These are phyloP conservation scores for Diaporthe caulivora DNA, from an alignment of 2,329 filamentous ascomycete genomes.

Conservation along the genomic window DNA sequence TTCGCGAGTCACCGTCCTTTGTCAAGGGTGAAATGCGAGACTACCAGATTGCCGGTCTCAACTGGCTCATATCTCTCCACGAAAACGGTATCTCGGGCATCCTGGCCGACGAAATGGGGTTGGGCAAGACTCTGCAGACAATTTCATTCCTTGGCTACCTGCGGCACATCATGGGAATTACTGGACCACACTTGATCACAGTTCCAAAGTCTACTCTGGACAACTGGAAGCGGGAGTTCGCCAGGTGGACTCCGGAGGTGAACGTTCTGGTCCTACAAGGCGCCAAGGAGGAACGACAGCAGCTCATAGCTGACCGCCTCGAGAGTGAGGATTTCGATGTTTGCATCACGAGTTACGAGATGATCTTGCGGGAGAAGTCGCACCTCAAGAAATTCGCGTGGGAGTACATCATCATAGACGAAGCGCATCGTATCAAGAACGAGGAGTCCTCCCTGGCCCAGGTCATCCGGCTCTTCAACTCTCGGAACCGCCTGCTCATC, in stretches of 20 bases:
- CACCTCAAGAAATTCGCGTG: slow-evolving; percentile 98
- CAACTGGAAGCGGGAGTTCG: slow-evolving; percentile 98
- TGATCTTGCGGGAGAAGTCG: slow-evolving; percentile 95
- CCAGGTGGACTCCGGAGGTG: slow-evolving; percentile 93
- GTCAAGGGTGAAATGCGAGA: slow-evolving; percentile 93
- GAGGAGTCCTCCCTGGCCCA: slow-evolving; percentile 97
- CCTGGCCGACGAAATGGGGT: slow-evolving; percentile 97
- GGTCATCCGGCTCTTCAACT: slow-evolving; percentile 96
- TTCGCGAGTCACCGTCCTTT: slow-evolving; percentile 93
- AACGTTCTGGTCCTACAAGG: slow-evolving; percentile 95
- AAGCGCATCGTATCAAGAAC: slow-evolving; percentile 99
- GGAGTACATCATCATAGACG: slow-evolving; percentile 99
- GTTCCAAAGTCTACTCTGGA: slow-evolving; percentile 98
- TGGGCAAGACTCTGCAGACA: slow-evolving; percentile 97
- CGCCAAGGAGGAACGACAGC: slow-evolving; percentile 90
- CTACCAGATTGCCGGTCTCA: slow-evolving; percentile 94
- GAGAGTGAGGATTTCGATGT: slow-evolving; percentile 93
- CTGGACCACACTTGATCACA: slow-evolving; percentile 88
- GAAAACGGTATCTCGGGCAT: slow-evolving; percentile 99
- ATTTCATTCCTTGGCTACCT: slow-evolving; percentile 97
- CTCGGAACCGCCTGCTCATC: slow-evolving; percentile 92
- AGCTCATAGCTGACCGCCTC: slow-evolving; percentile 89
- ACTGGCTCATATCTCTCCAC: slow-evolving; percentile 97
- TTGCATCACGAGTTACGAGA: slow-evolving; percentile 98
- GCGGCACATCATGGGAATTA: slow-evolving; percentile 89